Conservation (phyloP, 441 rosid species). For the Macaranga tanarius region DNA sequence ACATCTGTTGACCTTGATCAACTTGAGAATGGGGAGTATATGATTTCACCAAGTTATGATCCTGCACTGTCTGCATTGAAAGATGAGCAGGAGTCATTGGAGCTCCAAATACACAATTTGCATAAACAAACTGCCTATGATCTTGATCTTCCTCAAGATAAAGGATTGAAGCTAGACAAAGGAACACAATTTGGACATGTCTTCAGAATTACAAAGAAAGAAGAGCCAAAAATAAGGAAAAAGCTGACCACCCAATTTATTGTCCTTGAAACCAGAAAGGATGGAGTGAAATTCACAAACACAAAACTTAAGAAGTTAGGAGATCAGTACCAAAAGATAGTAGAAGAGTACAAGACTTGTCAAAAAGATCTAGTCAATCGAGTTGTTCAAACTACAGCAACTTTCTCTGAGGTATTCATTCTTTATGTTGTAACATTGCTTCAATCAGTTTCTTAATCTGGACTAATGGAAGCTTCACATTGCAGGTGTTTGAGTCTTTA, state of each 20-base stretch:
- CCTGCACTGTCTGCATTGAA: conserved; percentile 61
- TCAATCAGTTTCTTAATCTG: conserved; percentile 18
- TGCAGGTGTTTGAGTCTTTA: conserved; percentile 80
- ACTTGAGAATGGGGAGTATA: conserved; percentile 94
- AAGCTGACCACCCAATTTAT: conserved; percentile 80
- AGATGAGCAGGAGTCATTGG: conserved; percentile 77
- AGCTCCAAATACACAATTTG: conserved; percentile 70
- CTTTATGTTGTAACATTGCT: conserved; percentile 14
- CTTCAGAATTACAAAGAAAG: conserved; percentile 96
- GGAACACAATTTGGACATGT: conserved; percentile 95
- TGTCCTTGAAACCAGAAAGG: conserved; percentile 96
- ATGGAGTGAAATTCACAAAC: conserved; percentile 97
- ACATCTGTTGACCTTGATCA: conserved; percentile 89
- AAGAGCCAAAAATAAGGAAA: conserved; percentile 94
- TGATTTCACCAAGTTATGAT: conserved; percentile 91
- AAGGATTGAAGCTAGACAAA: conserved; percentile 86
- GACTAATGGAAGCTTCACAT: conserved; percentile 27
- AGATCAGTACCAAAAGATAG: conserved; percentile 81
- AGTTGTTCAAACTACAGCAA: conserved; percentile 75
- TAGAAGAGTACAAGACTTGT: conserved; percentile 75
- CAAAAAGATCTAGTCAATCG: conserved; percentile 83
- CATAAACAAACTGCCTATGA: conserved; percentile 83
- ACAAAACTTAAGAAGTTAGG: conserved; percentile 91
- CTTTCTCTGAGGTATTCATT: conserved; percentile 75
- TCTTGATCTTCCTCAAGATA: conserved; percentile 79